Base-by-base conservation (phyloP, 2,329 filamentous ascomycete genomes). In the Botryotinia calthae region DNA sequence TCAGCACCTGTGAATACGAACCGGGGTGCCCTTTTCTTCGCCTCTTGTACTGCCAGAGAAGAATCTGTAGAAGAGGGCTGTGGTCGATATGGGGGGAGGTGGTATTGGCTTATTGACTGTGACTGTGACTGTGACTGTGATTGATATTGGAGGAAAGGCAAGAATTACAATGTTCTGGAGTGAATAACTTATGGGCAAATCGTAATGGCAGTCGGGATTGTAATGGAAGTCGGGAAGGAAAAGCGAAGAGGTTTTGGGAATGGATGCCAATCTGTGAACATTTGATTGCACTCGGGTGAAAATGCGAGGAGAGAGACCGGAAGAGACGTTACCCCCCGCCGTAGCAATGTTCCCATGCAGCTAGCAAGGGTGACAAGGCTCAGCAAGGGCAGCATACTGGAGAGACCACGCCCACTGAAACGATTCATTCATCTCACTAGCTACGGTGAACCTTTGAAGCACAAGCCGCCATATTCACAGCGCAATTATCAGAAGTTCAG, bases 351-450 rank as follows among this genome's bases (percentile, higher is more conserved):
- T 48, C 62, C 62, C 46, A 48, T 48, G 62, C 62, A 65, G 28
- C 28, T 51, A 51, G 48, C 61, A 22, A 14, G 61, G n/a, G 46
- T 67, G 25, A 51, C 48, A n/a, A 34, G 31, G 31, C 31, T 34
- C 31, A 34, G 31, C 34, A 34, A n/a, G 48, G 48, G 48, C 16
- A 16, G 2, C 12, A 8, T 9, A 8, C 18, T 28, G 16, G 16
- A 40, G 9, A 51, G n/a, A 51, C 54, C 1, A 42, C 64, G 34
- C 64, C 54, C 54, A 40, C 40, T 42, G 28, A 44, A 16, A 40
- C 64, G 37, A 69, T 56, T 31, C n/a, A 56, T 56, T 56, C n/a
- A 58, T 44, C 20, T 9, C 54, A 69, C 66, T 69, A 69, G 16
- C 51, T 69, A 69, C 66, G 66, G 66, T 69, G n/a, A 44, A 5